Conservation (phyloP, 2,329 filamentous ascomycete genomes). For the Epicoccum sorghinum region DNA sequence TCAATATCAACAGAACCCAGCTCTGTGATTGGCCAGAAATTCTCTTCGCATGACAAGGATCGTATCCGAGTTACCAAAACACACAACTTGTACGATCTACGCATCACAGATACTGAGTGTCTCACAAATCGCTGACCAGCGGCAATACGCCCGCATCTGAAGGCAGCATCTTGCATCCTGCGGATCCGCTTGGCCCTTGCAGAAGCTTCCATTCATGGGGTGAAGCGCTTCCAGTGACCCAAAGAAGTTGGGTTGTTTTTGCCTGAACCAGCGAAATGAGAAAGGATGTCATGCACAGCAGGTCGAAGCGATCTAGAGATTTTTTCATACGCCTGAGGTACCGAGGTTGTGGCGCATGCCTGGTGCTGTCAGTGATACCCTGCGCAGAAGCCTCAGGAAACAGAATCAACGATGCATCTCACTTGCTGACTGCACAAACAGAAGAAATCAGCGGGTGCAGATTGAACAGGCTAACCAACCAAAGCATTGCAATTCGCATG, state of each 20-base stretch:
- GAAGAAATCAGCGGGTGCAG: not conserved
- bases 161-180: not conserved
- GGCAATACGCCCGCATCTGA: constrained; percentile 6
- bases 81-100: not conserved
- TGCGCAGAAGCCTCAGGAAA: not conserved
- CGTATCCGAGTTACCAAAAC: not conserved
- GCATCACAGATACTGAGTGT: not conserved
- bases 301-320: not conserved
- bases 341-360: not conserved
- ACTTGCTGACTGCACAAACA: not conserved
- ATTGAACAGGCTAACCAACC: not conserved
- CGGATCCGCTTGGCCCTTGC: not conserved
- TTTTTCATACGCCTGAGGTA: not conserved
- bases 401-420: not conserved
- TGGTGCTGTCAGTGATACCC: not conserved
- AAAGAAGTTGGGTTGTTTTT: not conserved
- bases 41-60: not conserved
- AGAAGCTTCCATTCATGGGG: not conserved
- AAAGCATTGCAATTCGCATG: not conserved
- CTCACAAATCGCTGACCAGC: not conserved
- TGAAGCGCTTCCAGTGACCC: not conserved
- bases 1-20: not conserved
- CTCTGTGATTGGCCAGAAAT: not conserved
- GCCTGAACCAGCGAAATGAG: not conserved
- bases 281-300: not conserved